These are phyloP conservation scores for Annulohypoxylon moriforme DNA, from an alignment of 495 filamentous ascomycete species.

Conservation along the genomic window DNA sequence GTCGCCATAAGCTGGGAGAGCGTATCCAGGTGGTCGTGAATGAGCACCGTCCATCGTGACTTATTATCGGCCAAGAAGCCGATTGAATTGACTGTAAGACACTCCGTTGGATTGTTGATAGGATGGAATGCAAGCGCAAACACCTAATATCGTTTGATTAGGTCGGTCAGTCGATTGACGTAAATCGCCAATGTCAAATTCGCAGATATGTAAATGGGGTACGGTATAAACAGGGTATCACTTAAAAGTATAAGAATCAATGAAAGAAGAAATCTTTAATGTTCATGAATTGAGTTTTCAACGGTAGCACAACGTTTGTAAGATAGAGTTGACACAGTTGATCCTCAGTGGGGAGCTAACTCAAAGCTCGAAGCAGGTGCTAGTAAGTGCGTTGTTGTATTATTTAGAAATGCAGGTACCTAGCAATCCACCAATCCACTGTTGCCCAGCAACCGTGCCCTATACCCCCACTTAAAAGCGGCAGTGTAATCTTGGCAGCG, in stretches of 20 bases:
- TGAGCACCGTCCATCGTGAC: slow-evolving; percentile 60
- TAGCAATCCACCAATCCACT: neutral
- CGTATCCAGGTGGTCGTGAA: slow-evolving; percentile 57
- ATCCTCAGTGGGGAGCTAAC: slow-evolving; percentile 37
- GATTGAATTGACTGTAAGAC: slow-evolving; percentile 38
- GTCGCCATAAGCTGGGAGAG: slow-evolving; percentile 61
- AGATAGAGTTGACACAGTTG: slow-evolving; percentile 21
- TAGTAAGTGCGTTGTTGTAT: slow-evolving; percentile 42
- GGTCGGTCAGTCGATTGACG: neutral
- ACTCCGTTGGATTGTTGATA: slow-evolving; percentile 17
- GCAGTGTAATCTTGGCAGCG: slow-evolving; percentile 26
- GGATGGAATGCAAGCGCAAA: slow-evolving; percentile 27
- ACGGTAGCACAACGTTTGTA: slow-evolving; percentile 28
- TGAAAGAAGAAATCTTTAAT: slow-evolving; percentile 9
- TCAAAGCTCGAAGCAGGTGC: slow-evolving; percentile 22
- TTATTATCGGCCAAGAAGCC: slow-evolving; percentile 42
- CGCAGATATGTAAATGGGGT: slow-evolving; percentile 7
- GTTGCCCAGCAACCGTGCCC: slow-evolving; percentile 41
- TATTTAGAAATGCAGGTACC: slow-evolving; percentile 22
- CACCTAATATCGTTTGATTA: slow-evolving; percentile 7
- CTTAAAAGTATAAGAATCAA: slow-evolving; percentile 2
- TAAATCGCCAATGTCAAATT: neutral
- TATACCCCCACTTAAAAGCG: slow-evolving; percentile 33
- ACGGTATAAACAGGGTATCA: neutral
- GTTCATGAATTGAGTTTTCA: slow-evolving; percentile 32